Evolutionary conservation across 2,329 filamentous ascomycete genomes (phyloP), one percentile per base, ranked within the genome.

Genomic region (Talaromyces piceae): DNA sequence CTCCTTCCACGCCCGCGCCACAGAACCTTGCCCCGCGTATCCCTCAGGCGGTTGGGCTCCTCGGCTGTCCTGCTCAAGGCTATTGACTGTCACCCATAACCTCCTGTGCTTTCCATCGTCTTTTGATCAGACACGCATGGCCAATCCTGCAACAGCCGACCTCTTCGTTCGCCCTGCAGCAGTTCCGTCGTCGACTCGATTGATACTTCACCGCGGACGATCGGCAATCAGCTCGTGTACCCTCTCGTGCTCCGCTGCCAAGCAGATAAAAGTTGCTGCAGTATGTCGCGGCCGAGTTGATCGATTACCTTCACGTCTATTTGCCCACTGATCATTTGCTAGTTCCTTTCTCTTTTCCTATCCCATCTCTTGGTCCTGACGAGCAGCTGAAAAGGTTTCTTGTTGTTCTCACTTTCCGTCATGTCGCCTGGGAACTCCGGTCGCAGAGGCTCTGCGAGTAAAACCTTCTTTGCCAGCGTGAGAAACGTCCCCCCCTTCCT

Each of bases 401-500:
- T n/a, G n/a, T n/a, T n/a, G n/a, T n/a, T n/a, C n/a, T n/a, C 18
- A 2, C 9, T 25, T 12, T 2, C 20, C 56, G 60, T 46, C 56
- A 67, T 67, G 65, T 59, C 64, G 25, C 61, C 62, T 27, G 61
- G 62, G 20, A 51, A 50, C 41, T 59, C 59, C 41, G 57, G 59
- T 49, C 63, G 60, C 41, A 59, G 62, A 51, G 61, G 62, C 43
- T 63, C 62, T 39, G 62, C 62, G n/a, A 60, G 62, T 56, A 67
- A 66, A 56, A 67, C 60, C 53, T 68, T 63, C 49, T 67, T 64
- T 56, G 64, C 64, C 41, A 64, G 62, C 55, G 66, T 68, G 58
- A 65, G 66, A 66, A 37, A 23, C 6, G 11, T 9, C 33, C 31
- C 43, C 26, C 41, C 41, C 49, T 41, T 47, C 47, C 43, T 52